A percentile compares a stretch with the other conserved stretches of the same genome.
These are phyloP conservation scores for Taiozyma sp. DNA, from an alignment of 1,139 yeast species.

Conservation along the genomic window DNA sequence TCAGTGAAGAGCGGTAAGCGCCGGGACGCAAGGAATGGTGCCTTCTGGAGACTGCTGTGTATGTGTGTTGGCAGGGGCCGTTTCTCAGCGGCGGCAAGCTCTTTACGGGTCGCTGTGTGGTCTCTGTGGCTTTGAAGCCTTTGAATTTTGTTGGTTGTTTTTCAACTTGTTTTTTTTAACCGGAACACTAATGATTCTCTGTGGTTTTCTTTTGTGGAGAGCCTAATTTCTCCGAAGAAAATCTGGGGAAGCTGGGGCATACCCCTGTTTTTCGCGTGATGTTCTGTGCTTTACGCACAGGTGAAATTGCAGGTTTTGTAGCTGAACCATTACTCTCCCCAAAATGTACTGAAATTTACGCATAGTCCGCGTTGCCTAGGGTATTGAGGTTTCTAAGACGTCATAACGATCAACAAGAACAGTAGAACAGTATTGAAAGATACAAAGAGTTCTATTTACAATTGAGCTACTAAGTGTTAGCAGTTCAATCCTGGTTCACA, in stretches of 20 bases:
- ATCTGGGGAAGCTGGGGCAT: conserved; percentile 1
- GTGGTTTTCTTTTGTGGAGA: neutral
- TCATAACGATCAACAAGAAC: neutral
- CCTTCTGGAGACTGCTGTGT: neutral
- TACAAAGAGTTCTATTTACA: too few species aligned
- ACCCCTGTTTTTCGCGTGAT: neutral
- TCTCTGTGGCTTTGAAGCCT: neutral
- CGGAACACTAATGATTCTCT: neutral
- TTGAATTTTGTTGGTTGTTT: neutral
- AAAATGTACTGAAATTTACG: neutral
- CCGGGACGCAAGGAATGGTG: neutral
- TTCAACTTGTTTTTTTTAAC: neutral
- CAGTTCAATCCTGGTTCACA: neutral
- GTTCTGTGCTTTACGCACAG: neutral
- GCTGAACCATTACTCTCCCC: neutral
- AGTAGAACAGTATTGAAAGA: too few species aligned
- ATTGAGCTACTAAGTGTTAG: too few species aligned
- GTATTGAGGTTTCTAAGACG: neutral
- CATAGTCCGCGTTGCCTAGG: neutral
- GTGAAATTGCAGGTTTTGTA: neutral
- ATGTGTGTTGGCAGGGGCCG: neutral
- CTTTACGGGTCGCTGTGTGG: neutral
- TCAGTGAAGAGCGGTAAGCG: neutral
- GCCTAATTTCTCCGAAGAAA: conserved; percentile 1
- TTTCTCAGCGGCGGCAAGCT: neutral